A percentile compares a stretch with the other conserved stretches of the same genome.
phyloP scores from a whole-genome alignment of 2,329 filamentous ascomycete species.

The Aspergillus transmontanensis region DNA sequence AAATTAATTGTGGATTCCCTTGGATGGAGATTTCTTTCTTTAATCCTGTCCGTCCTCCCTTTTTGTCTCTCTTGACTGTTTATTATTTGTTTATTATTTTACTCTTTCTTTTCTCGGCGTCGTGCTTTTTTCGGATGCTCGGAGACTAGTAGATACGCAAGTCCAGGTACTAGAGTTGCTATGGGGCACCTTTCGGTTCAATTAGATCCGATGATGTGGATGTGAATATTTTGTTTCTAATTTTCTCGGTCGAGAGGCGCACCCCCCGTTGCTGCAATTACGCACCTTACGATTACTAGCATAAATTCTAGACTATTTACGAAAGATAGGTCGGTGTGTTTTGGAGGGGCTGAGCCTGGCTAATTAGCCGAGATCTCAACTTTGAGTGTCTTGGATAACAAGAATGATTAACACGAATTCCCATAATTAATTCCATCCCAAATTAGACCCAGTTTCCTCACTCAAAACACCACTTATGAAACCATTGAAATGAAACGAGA shows the following conservation, averaged over 20 bases:
- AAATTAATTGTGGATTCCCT: conserved; percentile 6
- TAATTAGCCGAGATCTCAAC: not conserved
- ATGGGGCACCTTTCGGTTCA: not conserved
- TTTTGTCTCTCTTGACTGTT: not conserved
- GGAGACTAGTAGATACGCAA: not conserved
- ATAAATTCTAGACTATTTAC: not conserved
- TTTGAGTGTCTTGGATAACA: not conserved
- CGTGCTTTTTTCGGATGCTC: not conserved
- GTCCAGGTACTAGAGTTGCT: not conserved
- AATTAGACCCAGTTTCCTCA: not conserved
- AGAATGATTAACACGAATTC: not conserved
- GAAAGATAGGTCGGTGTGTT: not conserved
- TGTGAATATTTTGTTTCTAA: not conserved
- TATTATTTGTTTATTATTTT: not conserved
- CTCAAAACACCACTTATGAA: not conserved
- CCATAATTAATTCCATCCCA: not conserved
- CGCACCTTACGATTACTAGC: not conserved
- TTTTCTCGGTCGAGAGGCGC: not conserved
- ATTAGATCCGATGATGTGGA: not conserved
- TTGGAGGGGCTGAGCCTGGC: not conserved
- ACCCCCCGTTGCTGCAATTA: not conserved
- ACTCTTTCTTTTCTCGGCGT: not conserved
- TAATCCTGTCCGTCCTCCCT: not conserved
- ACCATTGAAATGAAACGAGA: not conserved
- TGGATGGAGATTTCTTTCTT: not conserved